These are phyloP conservation scores for Fonsecaea pugnacius DNA, from an alignment of 2,329 filamentous ascomycete species.

Conservation along the genomic window DNA sequence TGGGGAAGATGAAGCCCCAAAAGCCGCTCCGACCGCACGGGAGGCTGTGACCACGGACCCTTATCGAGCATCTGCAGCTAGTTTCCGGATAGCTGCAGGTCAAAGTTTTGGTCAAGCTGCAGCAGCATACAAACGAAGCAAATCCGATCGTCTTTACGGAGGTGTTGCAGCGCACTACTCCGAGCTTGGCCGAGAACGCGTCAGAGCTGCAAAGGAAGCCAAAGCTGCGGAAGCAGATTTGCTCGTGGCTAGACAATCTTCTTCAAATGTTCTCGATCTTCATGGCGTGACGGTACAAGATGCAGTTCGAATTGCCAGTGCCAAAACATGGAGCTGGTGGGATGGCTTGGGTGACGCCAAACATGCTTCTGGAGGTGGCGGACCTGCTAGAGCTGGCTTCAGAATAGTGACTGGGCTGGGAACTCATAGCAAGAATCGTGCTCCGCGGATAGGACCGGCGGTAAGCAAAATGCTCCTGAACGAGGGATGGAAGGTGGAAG, in stretches of 20 bases:
- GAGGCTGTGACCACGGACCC: conserved; percentile 26
- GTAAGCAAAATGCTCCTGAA: conserved; percentile 75
- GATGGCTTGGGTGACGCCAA: conserved; percentile 67
- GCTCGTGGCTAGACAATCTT: conserved; percentile 71
- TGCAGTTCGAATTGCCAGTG: conserved; percentile 75
- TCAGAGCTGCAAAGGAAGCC: conserved; percentile 61
- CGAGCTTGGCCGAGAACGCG: conserved; percentile 68
- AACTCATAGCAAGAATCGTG: conserved; percentile 75
- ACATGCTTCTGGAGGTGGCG: conserved; percentile 51
- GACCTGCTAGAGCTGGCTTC: conserved; percentile 61
- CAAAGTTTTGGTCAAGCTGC: conserved; percentile 63
- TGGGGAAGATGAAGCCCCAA: conserved; percentile 33
- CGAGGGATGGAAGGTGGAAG: conserved; percentile 82
- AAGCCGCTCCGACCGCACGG: conserved; percentile 23
- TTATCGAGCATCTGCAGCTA: conserved; percentile 47
- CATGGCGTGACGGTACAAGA: conserved; percentile 83
- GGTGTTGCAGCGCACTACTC: conserved; percentile 78
- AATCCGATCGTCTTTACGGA: conserved; percentile 73
- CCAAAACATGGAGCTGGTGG: conserved; percentile 77
- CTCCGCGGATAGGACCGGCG: conserved; percentile 74
- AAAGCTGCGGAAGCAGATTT: conserved; percentile 70
- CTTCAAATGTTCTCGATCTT: conserved; percentile 67
- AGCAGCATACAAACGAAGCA: conserved; percentile 63
- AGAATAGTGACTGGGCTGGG: conserved; percentile 82
- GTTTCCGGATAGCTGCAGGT: conserved; percentile 53